These are phyloP conservation scores for Leishmania tarentolae DNA, from an alignment of 208 protist genomes.

Conservation along the genomic window DNA sequence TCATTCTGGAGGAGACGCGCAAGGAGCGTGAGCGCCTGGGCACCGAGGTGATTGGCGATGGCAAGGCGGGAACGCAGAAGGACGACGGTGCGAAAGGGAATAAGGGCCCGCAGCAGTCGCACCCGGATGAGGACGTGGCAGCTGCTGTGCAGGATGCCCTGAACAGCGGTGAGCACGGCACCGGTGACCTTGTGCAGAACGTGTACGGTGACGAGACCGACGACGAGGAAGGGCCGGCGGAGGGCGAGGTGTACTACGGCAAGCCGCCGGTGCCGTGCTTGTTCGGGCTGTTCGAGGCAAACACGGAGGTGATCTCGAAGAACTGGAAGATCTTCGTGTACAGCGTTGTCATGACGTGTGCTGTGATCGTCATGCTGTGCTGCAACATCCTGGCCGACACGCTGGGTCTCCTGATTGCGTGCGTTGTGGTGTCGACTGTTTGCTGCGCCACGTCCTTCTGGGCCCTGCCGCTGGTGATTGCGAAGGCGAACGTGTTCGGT, in stretches of 20 bases:
- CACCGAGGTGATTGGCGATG: background rate
- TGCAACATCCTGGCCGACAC: conserved; percentile 43
- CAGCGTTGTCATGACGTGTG: conserved; percentile 53
- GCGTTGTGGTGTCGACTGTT: conserved; percentile 39
- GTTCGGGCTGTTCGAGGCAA: conserved; percentile 60
- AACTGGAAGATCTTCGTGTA: conserved; percentile 57
- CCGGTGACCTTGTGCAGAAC: background rate
- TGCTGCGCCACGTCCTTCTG: conserved; percentile 52
- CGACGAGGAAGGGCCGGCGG: conserved; percentile 6
- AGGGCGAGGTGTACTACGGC: conserved; percentile 20
- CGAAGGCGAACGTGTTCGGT: conserved; percentile 62
- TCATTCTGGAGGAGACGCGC: conserved; percentile 31
- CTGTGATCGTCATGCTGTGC: conserved; percentile 46
- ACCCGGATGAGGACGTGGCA: conserved; percentile 3
- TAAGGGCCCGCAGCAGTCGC: conserved; percentile 12
- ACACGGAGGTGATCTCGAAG: conserved; percentile 51
- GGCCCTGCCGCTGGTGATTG: conserved; percentile 57
- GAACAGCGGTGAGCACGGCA: background rate
- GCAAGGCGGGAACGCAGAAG: background rate
- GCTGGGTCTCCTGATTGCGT: conserved; percentile 39
- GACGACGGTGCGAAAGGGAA: background rate
- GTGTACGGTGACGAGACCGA: conserved; percentile 7
- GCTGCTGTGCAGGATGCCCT: conserved; percentile 6
- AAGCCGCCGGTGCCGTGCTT: conserved; percentile 20
- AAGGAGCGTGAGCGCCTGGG: conserved; percentile 28